Evolutionary conservation across 2,329 filamentous ascomycete genomes (phyloP).

Genomic region (Onygenales sp.): DNA sequence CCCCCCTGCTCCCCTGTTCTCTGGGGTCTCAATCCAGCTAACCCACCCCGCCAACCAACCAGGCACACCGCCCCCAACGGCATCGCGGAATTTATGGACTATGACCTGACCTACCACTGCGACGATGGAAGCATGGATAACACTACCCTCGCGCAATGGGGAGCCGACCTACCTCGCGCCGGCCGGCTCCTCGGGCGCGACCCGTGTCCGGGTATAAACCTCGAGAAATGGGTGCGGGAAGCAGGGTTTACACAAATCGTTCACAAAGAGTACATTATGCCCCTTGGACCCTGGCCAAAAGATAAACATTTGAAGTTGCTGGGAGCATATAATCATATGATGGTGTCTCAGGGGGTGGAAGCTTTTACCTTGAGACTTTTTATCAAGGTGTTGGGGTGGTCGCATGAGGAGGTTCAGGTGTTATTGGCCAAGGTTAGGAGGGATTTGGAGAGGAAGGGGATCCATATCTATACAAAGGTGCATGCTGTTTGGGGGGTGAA

Average conservation of each 20-base stretch:
- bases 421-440: neutral
- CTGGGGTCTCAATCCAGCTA: too few relatives aligned
- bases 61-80: constrained; percentile 7
- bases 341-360: constrained; percentile 18
- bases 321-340: constrained; percentile 6
- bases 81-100: constrained; percentile 17
- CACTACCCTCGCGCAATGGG: neutral
- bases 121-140: neutral
- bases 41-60: neutral
- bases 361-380: constrained; percentile 16
- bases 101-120: neutral
- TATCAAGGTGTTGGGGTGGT: neutral
- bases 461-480: constrained; percentile 2
- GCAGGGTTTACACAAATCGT: constrained; percentile 2
- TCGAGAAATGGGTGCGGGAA: constrained; percentile 13
- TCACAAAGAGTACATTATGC: neutral
- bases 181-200: constrained; percentile 6
- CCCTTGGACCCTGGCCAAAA: neutral
- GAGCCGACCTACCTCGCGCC: constrained; percentile 5
- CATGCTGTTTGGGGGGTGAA: neutral
- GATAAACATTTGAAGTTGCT: neutral
- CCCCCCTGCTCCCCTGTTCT: too few relatives aligned
- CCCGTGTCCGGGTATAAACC: constrained; percentile 12
- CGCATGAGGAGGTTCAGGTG: neutral
- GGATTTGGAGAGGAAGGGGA: neutral